Evolutionary conservation across 2,329 filamentous ascomycete species (phyloP), one percentile per base, ranked within the genome.

Genomic region (Pseudocercospora musae): DNA sequence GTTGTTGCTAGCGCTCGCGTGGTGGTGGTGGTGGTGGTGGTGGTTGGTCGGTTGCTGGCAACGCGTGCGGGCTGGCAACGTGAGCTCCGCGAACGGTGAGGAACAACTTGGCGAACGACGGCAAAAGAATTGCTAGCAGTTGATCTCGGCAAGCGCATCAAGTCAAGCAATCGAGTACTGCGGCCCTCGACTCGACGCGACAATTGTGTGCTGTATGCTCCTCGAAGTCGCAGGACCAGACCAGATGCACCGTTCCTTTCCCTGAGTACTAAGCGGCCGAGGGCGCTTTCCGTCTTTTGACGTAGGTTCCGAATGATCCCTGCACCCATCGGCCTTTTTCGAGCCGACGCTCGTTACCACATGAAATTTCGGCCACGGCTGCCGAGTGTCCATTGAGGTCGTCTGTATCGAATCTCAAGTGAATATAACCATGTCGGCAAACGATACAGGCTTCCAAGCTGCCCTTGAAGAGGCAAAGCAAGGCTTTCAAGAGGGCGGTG

Each of bases 381-480:
- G 21, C 46, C 46, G 46, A 23, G 18, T n/a, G 44, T 20, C 44
- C 48, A 50, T 50, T 20, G 29, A 50, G 48, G 48, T 52, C 37
- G 48, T 48, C 21, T 31, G 31, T 52, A 52, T 25, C 15, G 48
- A 15, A 7, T 54, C 3, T 10, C 4, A 54, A 10, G 52, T 37
- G n/a, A 33, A 37, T 54, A 40, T 33, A 18, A 37, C 27, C 52
- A 40, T 54, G 52, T 54, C 52, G 3, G 10, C 52, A 21, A 27
- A 54, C 29, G 80, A 83, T 59, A 70, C 74, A 13, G 85, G 85
- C 64, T 87, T 87, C 76, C 78, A 82, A 66, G 82, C 80, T 50
- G 85, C 85, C 40, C 72, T 87, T 15, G 81, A 84, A 65, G 84
- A 87, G 72, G 85, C 85, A 11, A 81, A 79, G 70, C 76, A 80